phyloP scores from a whole-genome alignment of 805 yeast genomes.

The Barnettozyma sucrosica region DNA sequence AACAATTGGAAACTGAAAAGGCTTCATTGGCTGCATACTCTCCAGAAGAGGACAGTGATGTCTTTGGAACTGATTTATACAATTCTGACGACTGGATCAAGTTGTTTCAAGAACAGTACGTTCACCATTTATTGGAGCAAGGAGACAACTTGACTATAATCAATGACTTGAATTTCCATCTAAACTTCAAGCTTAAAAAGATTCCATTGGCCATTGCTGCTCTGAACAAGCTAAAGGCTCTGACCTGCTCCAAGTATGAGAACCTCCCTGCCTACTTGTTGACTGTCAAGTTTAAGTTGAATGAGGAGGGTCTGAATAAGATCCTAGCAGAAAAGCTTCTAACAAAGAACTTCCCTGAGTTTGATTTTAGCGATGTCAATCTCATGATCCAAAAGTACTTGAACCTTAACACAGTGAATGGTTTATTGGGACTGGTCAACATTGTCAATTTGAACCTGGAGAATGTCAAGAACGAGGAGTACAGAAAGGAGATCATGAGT shows the following conservation, averaged over 20 bases:
- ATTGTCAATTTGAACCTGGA: slow-evolving; percentile 15
- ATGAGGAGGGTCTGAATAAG: slow-evolving; percentile 19
- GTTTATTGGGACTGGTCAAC: slow-evolving; percentile 14
- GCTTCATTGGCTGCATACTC: slow-evolving; percentile 33
- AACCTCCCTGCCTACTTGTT: slow-evolving; percentile 18
- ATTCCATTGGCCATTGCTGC: slow-evolving; percentile 21
- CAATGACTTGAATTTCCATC: slow-evolving; percentile 21
- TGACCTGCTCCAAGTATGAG: slow-evolving; percentile 18
- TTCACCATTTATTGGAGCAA: slow-evolving; percentile 35
- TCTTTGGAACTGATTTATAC: slow-evolving; percentile 46
- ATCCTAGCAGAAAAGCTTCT: slow-evolving; percentile 23
- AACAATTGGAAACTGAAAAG: slow-evolving; percentile 49
- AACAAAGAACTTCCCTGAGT: slow-evolving; percentile 19
- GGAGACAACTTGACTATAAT: slow-evolving; percentile 33
- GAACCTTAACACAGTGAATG: slow-evolving; percentile 7
- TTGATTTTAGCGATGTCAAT: slow-evolving; percentile 13
- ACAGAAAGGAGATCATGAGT: slow-evolving; percentile 13
- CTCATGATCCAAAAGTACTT: slow-evolving; percentile 14
- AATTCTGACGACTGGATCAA: slow-evolving; percentile 36
- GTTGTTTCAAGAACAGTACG: slow-evolving; percentile 39
- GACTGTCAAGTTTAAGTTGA: slow-evolving; percentile 16
- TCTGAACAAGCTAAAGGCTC: slow-evolving; percentile 17
- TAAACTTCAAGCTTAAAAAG: slow-evolving; percentile 21
- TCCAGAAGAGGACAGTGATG: slow-evolving; percentile 44
- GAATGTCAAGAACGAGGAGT: slow-evolving; percentile 13